These are phyloP conservation scores for Oldenlandia corymbosa DNA, from an alignment of 257 asterid species.

Conservation along the genomic window DNA sequence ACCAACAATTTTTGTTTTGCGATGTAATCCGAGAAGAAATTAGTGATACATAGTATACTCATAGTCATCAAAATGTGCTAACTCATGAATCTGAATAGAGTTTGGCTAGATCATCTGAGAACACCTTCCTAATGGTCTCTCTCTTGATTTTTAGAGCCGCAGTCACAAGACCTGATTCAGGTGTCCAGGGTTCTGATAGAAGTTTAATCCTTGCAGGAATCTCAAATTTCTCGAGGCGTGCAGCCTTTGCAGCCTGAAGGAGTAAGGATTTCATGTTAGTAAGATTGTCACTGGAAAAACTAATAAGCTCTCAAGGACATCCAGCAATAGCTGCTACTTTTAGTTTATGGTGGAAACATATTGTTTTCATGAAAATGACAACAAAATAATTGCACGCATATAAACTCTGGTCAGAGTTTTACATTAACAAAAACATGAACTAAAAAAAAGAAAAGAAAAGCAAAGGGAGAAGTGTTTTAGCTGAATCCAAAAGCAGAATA, in stretches of 20 bases:
- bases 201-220: conserved; percentile 42
- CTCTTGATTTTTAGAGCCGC: conserved; percentile 51
- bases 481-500: background rate
- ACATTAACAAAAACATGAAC: too few relatives aligned
- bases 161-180: conserved; percentile 51
- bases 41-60: background rate
- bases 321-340: too few relatives aligned
- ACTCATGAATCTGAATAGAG: conserved; percentile 55
- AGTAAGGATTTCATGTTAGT: background rate
- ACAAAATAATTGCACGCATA: too few relatives aligned
- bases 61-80: conserved; percentile 5
- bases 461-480: too few relatives aligned
- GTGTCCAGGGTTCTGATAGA: conserved; percentile 46
- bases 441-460: too few relatives aligned
- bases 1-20: background rate
- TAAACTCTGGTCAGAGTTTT: too few relatives aligned
- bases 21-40: background rate
- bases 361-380: too few relatives aligned
- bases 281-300: background rate
- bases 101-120: conserved; percentile 58
- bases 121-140: conserved; percentile 59
- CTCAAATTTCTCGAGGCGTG: conserved; percentile 42
- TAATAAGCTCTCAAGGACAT: too few relatives aligned
- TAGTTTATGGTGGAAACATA: too few relatives aligned
- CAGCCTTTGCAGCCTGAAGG: conserved; percentile 40